Evolutionary conservation across 257 asterid species (phyloP), one percentile per base, ranked within the genome.

Genomic region (Nicotiana sylvestris): DNA sequence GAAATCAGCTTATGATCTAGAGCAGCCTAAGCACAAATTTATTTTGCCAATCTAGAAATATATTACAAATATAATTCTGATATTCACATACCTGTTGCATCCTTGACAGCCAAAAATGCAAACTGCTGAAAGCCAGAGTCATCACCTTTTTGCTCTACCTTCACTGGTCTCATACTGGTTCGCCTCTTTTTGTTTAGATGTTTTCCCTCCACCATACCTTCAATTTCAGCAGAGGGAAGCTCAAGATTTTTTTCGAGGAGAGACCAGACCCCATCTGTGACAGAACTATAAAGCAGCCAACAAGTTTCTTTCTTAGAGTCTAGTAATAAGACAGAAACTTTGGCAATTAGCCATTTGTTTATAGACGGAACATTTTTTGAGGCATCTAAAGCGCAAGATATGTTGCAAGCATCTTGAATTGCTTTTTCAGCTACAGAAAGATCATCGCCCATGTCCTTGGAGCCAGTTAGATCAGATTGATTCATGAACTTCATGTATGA

Each of bases 251-350:
- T 88, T 78, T 93, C 97, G 11, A 90, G 76, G 76, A 88, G 88
- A n/a, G 93, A 92, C 95, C 97, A 92, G 46, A 87, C 90, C 16
- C 98, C 97, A 60, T 90, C 85, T 46, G 94, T 90, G 77, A 86
- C 66, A 9, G 85, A 56, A 77, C 86, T 66, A 84, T 43, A 92
- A 81, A 17, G 80, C 30, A 93, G 92, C 82, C 80, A 69, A 51
- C 97, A 93, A 4, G 85, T 88, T 27, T 92, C 93, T 80, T 57
- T 88, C 56, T 81, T 85, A 15, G 90, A 81, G 87, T 94, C 94
- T 1, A 93, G 57, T 49, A 94, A 46, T 81, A 94, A 80, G 8
- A 93, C 94, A 1, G 92, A 89, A 82, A 91, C 94, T 84, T 92
- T 90, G 2, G 89, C 83, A 78, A 91, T 77, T 9, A 87, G 90